A percentile compares a stretch with the other conserved stretches of the same genome.
Conservation (phyloP, 108 stramenopile genomes). For the Nannochloropsis oceanica region DNA sequence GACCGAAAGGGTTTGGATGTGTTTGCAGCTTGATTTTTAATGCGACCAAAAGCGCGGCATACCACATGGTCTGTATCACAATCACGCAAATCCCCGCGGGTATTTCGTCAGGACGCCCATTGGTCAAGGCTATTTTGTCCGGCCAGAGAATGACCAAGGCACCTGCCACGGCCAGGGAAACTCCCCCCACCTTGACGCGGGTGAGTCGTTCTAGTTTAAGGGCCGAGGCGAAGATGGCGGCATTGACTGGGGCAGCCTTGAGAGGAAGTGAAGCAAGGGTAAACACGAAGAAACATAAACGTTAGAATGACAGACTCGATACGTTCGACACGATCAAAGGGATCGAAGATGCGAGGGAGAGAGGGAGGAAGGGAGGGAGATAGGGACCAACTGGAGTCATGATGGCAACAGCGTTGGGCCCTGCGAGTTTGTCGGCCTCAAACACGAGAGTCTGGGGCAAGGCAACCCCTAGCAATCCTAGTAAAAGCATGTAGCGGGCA, state of each 20-base stretch:
- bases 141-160: background rate
- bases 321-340: too few species aligned
- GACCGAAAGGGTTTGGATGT: background rate
- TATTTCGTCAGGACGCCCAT: background rate
- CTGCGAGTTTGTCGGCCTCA: background rate
- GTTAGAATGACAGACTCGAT: too few species aligned
- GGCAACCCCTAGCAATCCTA: background rate
- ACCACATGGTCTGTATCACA: background rate
- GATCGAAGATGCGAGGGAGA: too few species aligned
- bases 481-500: background rate
- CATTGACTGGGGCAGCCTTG: background rate
- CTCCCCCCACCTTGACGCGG: background rate
- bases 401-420: background rate
- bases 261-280: too few species aligned
- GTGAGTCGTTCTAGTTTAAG: background rate
- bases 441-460: background rate
- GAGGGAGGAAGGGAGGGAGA: too few species aligned
- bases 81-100: background rate
- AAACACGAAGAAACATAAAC: too few species aligned
- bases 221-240: background rate
- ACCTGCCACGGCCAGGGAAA: background rate
- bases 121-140: background rate
- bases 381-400: background rate
- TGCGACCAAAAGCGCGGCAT: background rate
- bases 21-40: background rate